Evolutionary conservation across 352 stramenopile species (phyloP).

Genomic region (Lagenidium sp.): DNA sequence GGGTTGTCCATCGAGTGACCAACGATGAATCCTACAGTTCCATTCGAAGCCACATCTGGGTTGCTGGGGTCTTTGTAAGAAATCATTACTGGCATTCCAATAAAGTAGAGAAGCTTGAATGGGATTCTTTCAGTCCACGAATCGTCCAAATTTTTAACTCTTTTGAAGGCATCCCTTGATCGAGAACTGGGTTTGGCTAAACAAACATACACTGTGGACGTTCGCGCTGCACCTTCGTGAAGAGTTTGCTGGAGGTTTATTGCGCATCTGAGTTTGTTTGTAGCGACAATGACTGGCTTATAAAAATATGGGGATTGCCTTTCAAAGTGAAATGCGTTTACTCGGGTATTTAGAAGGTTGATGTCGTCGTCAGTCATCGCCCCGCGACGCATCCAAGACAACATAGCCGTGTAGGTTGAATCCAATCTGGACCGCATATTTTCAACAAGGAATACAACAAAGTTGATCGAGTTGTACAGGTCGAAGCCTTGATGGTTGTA

Average conservation of each 20-base stretch:
- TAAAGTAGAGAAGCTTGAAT: slow-evolving; percentile 1
- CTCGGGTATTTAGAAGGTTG: background rate
- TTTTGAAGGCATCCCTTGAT: background rate
- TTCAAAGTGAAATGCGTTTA: background rate
- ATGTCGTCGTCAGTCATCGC: background rate
- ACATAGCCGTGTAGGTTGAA: background rate
- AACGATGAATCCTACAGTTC: background rate
- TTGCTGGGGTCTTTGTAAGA: background rate
- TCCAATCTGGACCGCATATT: background rate
- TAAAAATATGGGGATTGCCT: background rate
- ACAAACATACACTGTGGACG: background rate
- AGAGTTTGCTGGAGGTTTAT: background rate
- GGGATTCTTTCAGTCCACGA: background rate
- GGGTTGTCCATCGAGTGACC: background rate
- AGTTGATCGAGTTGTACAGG: background rate
- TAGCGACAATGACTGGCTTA: background rate
- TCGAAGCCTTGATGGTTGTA: background rate
- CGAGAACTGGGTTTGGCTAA: no score
- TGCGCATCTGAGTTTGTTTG: background rate
- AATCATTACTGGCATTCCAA: slow-evolving; percentile 1
- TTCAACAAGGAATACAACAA: slow-evolving; percentile 2
- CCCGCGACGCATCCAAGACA: background rate
- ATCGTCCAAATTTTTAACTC: background rate
- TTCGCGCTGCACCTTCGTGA: background rate
- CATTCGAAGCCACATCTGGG: background rate